Evolutionary conservation across 2,329 filamentous ascomycete genomes (phyloP).

Genomic region (Exophiala mesophila): DNA sequence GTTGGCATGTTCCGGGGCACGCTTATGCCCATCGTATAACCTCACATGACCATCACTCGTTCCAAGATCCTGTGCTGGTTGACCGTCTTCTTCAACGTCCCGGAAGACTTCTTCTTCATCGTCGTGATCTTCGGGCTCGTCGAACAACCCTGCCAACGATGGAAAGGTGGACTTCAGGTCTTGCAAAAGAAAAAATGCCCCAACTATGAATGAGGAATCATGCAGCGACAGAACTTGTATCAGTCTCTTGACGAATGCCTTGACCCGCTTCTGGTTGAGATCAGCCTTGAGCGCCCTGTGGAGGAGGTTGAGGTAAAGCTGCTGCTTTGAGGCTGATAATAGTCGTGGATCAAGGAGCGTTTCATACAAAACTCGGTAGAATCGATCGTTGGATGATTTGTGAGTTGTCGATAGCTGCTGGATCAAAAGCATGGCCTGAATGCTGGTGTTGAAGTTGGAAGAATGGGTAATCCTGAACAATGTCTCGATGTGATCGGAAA

Average conservation of each 20-base stretch:
- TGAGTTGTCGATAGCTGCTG: conserved; percentile 83
- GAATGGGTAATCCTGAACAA: conserved; percentile 95
- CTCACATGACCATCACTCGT: conserved; percentile 32
- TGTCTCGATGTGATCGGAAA: conserved; percentile 87
- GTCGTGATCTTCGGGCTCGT: conserved; percentile 72
- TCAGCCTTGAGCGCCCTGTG: conserved; percentile 86
- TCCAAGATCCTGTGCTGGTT: conserved; percentile 22
- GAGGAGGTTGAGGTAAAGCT: conserved; percentile 87
- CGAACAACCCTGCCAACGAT: conserved; percentile 70
- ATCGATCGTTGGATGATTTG: conserved; percentile 78
- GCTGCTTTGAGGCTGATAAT: conserved; percentile 85
- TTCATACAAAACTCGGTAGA: conserved; percentile 93
- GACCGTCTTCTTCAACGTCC: conserved; percentile 54
- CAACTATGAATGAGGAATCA: conserved; percentile 87
- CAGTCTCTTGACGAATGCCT: conserved; percentile 92
- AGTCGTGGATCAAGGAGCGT: conserved; percentile 87
- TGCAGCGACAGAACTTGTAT: conserved; percentile 83
- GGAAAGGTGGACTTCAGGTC: conserved; percentile 78
- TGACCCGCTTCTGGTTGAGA: conserved; percentile 82
- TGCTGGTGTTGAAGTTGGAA: conserved; percentile 97
- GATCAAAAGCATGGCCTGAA: conserved; percentile 90
- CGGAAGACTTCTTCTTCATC: conserved; percentile 68
- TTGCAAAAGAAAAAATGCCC: conserved; percentile 81
- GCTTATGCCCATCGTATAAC: conserved; percentile 79
- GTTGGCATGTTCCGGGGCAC: conserved; percentile 85